A percentile compares a stretch with the other conserved stretches of the same genome.
These are phyloP conservation scores for Picea engelmannii DNA, from an alignment of 83 land plant genomes.

Conservation along the genomic window DNA sequence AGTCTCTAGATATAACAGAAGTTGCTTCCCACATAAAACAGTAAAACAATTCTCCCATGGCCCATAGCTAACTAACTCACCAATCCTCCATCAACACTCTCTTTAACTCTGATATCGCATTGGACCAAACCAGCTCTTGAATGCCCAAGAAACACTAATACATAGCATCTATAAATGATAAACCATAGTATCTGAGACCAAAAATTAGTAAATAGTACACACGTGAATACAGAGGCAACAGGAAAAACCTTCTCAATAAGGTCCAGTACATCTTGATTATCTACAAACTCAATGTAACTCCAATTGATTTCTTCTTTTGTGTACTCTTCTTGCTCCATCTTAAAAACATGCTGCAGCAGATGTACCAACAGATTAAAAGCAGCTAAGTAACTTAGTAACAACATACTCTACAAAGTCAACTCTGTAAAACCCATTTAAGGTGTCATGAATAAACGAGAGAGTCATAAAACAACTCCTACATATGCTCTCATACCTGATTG, in stretches of 20 bases:
- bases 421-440: not conserved
- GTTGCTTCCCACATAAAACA: too few species aligned
- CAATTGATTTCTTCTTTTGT: slow-evolving; percentile 91
- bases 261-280: slow-evolving; percentile 88
- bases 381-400: not conserved
- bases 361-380: not conserved
- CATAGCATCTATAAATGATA: not conserved
- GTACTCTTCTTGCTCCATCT: slow-evolving; percentile 98
- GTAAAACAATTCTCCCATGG: too few species aligned
- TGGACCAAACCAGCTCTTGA: not conserved
- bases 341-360: slow-evolving; percentile 76
- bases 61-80: too few species aligned
- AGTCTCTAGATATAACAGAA: not conserved
- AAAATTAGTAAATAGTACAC: not conserved
- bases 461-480: not conserved
- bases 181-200: not conserved
- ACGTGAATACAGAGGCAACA: not conserved
- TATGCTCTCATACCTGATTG: slow-evolving; percentile 59
- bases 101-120: not conserved
- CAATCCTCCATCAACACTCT: too few species aligned
- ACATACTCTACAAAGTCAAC: not conserved
- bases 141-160: not conserved
- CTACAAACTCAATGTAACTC: slow-evolving; percentile 96
- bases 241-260: slow-evolving; percentile 81
- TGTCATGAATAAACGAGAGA: not conserved